Percentiles rank a stretch among this genome's conserved stretches.
These are phyloP conservation scores for Phytopythium oedochilum DNA, from an alignment of 352 stramenopile genomes.

Conservation along the genomic window DNA sequence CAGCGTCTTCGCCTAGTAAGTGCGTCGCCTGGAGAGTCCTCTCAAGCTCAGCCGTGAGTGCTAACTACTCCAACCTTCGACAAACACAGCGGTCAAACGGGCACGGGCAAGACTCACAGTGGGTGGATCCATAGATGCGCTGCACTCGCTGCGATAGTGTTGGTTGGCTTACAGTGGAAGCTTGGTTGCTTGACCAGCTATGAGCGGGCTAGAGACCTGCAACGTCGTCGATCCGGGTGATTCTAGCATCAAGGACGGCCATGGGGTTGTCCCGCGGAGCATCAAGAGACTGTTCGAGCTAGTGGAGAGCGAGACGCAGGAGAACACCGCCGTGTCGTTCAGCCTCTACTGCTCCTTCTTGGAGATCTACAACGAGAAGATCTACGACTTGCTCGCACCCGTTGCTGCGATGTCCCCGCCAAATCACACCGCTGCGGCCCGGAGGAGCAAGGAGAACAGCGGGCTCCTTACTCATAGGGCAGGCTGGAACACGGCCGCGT, in stretches of 20 bases:
- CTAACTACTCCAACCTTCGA: too few relatives aligned
- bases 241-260: conserved; percentile 17
- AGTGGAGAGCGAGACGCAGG: conserved; percentile 22
- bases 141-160: neutral
- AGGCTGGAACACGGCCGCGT: conserved; percentile 48
- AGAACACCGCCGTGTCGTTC: conserved; percentile 23
- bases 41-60: neutral
- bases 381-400: conserved; percentile 61
- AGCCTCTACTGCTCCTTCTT: conserved; percentile 62
- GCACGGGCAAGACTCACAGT: conserved; percentile 71
- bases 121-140: neutral
- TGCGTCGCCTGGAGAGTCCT: neutral
- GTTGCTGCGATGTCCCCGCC: conserved; percentile 3
- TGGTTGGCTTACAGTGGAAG: neutral
- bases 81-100: conserved; percentile 63
- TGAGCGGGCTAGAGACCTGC: conserved; percentile 43
- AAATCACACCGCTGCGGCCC: neutral
- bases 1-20: conserved; percentile 71
- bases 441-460: conserved; percentile 7
- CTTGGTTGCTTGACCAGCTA: conserved; percentile 21
- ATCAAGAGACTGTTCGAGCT: conserved; percentile 50
- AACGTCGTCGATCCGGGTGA: conserved; percentile 6
- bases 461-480: conserved; percentile 21
- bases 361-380: conserved; percentile 81
- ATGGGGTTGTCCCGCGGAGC: conserved; percentile 53